Evolutionary conservation across 2,329 filamentous ascomycete species (phyloP), one percentile per base, ranked within the genome.

Genomic region (Penicillium crustosum): DNA sequence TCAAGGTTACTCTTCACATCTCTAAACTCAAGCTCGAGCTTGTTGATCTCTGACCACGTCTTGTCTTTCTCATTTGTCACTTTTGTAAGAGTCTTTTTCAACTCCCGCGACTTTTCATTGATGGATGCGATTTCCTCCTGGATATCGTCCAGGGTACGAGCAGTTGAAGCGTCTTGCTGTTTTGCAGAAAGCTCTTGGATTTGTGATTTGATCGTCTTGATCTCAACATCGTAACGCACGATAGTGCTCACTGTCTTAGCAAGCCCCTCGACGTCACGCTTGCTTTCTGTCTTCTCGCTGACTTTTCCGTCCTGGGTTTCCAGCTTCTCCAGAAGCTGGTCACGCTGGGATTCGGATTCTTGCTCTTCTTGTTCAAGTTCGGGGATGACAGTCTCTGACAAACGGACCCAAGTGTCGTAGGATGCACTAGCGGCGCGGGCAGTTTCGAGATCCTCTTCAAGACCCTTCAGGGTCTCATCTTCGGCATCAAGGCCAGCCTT

Each of bases 111-210:
- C 69, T 90, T 86, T 59, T 92, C 90, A 21, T 83, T 83, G 55
- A 88, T 82, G 19, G 79, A 76, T 48, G 86, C 85, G 60, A 92
- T 85, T 48, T 92, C 85, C 53, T 90, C 87, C 66, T 94, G 89
- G 53, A 97, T 92, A 64, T 94, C 90, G 53, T 96, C 90, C 7
- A 91, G 83, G 31, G 89, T 90, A 61, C 90, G 86, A 15, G 85
- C 83, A 10, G 82, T 74, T 13, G 84, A 83, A 27, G 82, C 81
- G 15, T 87, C 84, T 68, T 89, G 86, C 70, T 97, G 89, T 65
- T 92, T 91, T 9, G 86, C 86, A 57, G 85, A 81, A 49, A 96
- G 83, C 53, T 89, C 86, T 55, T 88, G 81, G 49, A 97, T 88
- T 71, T 96, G 89, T 39, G 78, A 77, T 67, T 90, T 85, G 6